Evolutionary conservation across 2,329 filamentous ascomycete species (phyloP), one percentile per base, ranked within the genome.

Genomic region (Lasiodiplodia sp.): DNA sequence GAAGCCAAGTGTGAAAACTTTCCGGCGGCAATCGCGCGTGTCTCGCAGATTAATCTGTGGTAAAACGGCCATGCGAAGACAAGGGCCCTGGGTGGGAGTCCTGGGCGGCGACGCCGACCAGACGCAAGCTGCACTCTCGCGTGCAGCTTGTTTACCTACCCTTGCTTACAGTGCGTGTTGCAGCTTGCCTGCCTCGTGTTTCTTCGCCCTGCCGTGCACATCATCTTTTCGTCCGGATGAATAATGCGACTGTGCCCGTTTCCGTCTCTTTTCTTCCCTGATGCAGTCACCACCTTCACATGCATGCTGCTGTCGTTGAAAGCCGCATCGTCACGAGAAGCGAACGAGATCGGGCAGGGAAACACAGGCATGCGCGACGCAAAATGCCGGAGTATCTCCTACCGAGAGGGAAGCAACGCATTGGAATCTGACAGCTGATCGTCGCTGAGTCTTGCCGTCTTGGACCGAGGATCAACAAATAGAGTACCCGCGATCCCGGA

Each of bases 361-460:
- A 21, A 21, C 52, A 16, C 31, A 34, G 31, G 31, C 31, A 34
- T 34, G 31, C 31, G 31, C 31, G 31, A 34, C 7, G 8, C 31
- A 34, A 34, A 34, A 34, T 7, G 23, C 52, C 52, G 52, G 28
- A n/a, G 52, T 31, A 56, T 56, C 52, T 37, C 52, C 52, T 56
- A 14, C 28, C 52, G 52, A 56, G 8, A 34, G 52, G 52, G 25
- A 56, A 34, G 52, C 23, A 21, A 10, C 21, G 23, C 52, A 56
- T 56, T 5, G 28, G 11, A 34, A 21, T 34, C 52, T 56, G 16
- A 34, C 52, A 34, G 23, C 16, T 21, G 28, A 56, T 56, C 52
- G 28, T 3, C 52, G 28, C 28, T 3, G 14, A 14, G 28, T 16
- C 53, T n/a, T 56, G 18, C 53, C 28, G 8, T 56, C 28, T 16